Conservation (phyloP, 177 flowering plant species). For the Vitis hybrid region DNA sequence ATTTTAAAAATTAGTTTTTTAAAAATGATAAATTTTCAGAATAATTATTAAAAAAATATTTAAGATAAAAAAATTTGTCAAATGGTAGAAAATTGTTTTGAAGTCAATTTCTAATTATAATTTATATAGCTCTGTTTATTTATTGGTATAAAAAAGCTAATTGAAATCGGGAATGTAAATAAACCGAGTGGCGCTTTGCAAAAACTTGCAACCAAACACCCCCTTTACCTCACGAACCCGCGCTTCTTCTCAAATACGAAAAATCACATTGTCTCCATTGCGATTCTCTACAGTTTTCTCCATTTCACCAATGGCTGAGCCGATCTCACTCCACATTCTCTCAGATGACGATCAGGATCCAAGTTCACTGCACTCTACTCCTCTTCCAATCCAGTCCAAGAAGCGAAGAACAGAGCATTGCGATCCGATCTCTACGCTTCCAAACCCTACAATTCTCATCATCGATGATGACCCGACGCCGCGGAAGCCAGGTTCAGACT, state of each 20-base stretch:
- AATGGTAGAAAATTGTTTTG: no score
- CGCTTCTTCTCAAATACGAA: constrained; percentile 3
- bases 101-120: no score
- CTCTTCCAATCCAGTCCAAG: constrained; percentile 29
- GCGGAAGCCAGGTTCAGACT: constrained; percentile 22
- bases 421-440: neutral
- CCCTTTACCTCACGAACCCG: constrained; percentile 4
- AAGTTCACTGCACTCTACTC: constrained; percentile 13
- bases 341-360: constrained; percentile 39
- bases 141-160: no score
- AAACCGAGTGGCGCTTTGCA: no score
- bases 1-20: no score
- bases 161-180: no score
- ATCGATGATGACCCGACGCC: constrained; percentile 76
- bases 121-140: no score
- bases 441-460: constrained; percentile 32
- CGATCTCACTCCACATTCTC: constrained; percentile 22
- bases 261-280: neutral
- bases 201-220: neutral
- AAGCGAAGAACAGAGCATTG: constrained; percentile 26
- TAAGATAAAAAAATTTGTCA: no score
- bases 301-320: constrained; percentile 23
- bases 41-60: no score
- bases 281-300: neutral
- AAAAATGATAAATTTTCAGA: no score